Evolutionary conservation across 805 yeast genomes (phyloP).

Genomic region (Cyberlindnera nakhonratchasimensis): DNA sequence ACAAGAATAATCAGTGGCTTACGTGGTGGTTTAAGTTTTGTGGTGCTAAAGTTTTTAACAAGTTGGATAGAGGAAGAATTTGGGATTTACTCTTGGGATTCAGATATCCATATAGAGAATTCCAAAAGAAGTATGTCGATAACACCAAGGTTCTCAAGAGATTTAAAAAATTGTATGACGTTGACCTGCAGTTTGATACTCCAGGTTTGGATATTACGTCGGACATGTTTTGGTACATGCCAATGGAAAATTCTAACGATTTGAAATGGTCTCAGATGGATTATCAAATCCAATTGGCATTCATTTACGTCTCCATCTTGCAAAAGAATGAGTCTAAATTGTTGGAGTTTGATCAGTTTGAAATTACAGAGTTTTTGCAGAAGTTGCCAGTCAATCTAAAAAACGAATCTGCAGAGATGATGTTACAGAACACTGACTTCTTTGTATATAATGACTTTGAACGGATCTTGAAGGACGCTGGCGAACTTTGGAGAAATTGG

Average conservation of each 20-base stretch:
- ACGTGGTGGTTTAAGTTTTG: conserved; percentile 94
- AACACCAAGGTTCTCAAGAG: conserved; percentile 22
- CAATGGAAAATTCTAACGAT: conserved; percentile 17
- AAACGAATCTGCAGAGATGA: conserved; percentile 25
- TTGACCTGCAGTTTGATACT: conserved; percentile 2
- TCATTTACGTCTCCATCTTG: conserved; percentile 72
- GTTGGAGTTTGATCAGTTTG: conserved; percentile 86
- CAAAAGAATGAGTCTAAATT: conserved; percentile 76
- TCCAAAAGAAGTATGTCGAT: conserved; percentile 9
- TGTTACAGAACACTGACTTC: conserved; percentile 23
- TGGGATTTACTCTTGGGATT: conserved; percentile 90
- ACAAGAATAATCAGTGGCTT: conserved; percentile 79
- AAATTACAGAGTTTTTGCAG: conserved; percentile 73
- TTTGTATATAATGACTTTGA: conserved; percentile 62
- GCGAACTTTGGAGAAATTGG: conserved; percentile 87
- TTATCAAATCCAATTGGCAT: conserved; percentile 73
- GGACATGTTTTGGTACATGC: conserved; percentile 23
- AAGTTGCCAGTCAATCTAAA: conserved; percentile 31
- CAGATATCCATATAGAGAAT: conserved; percentile 41
- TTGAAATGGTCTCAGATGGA: conserved; percentile 61
- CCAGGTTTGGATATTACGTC: conserved; percentile 8
- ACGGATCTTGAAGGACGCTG: conserved; percentile 70
- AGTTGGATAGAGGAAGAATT: conserved; percentile 76
- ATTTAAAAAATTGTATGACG: conserved; percentile 22
- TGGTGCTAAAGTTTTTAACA: conserved; percentile 82